These are phyloP conservation scores for Brassica incana DNA, from an alignment of 345 rosid genomes.

Conservation along the genomic window DNA sequence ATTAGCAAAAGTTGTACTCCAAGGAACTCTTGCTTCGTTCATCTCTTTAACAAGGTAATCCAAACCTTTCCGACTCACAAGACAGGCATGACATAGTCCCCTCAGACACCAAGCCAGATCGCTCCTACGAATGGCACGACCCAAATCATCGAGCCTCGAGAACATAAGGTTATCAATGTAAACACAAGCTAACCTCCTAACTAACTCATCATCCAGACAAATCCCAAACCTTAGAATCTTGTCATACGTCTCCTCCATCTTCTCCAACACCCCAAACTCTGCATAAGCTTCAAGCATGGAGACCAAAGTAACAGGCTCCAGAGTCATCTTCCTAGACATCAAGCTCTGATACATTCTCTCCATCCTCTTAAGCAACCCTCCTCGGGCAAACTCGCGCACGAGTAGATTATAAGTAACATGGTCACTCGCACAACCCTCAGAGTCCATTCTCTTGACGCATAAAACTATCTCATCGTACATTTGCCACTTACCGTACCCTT, in stretches of 20 bases:
- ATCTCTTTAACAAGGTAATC: slow-evolving; percentile 51
- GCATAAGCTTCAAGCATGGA: slow-evolving; percentile 68
- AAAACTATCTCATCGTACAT: slow-evolving; percentile 40
- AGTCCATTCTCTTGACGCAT: slow-evolving; percentile 65
- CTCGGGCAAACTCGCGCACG: slow-evolving; percentile 53
- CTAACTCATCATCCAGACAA: slow-evolving; percentile 45
- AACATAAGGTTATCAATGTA: slow-evolving; percentile 65
- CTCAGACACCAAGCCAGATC: slow-evolving; percentile 64
- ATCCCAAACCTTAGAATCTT: slow-evolving; percentile 39
- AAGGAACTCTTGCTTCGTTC: slow-evolving; percentile 52
- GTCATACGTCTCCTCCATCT: slow-evolving; percentile 58
- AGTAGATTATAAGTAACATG: slow-evolving; percentile 60
- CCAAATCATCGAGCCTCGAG: slow-evolving; percentile 64
- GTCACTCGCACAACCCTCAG: slow-evolving; percentile 54
- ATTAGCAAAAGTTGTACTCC: slow-evolving; percentile 55
- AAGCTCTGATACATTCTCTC: slow-evolving; percentile 47
- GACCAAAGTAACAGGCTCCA: slow-evolving; percentile 51
- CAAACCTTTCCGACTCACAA: slow-evolving; percentile 62
- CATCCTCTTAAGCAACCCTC: slow-evolving; percentile 65
- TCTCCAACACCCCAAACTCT: slow-evolving; percentile 52
- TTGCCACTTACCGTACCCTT: neutral
- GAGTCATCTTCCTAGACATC: slow-evolving; percentile 55
- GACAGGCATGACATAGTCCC: slow-evolving; percentile 49
- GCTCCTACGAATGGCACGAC: slow-evolving; percentile 50
- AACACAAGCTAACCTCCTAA: slow-evolving; percentile 62